Evolutionary conservation across 345 rosid species (phyloP), one percentile per base, ranked within the genome.

Genomic region (Lepidium didymum): DNA sequence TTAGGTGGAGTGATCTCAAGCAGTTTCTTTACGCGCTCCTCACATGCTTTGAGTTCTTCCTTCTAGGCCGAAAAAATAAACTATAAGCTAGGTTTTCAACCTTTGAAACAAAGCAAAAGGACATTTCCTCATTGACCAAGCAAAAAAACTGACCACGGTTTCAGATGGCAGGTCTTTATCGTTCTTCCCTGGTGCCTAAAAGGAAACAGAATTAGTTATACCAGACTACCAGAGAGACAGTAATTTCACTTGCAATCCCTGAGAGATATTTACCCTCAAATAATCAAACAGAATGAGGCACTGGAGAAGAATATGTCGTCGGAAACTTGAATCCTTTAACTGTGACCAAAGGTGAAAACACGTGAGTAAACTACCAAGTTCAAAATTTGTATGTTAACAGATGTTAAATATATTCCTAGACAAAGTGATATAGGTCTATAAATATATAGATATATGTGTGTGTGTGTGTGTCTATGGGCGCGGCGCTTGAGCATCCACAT

Each of bases 271-370:
- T 83, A 94, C 97, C 97, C 83, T 91, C 63, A 94, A 81, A 79
- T 86, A 91, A 75, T 94, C 95, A 63, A 94, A 94, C 76, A 94
- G 67, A 75, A 91, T 91, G 73, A 94, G 96, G 81, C 99, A 88
- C 80, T 94, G 99, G 62, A 94, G 87, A 68, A 94, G 97, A 81
- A 94, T 79, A 76, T 94, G 97, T 56, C 97, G 91, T 14, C 97
- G 86, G 75, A 91, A 94, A 78, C 97, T 91, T 36, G 99, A 86
- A 86, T 94, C 99, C 80, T 91, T 94, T 71, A 94, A 77, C 99
- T 91, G 91, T 60, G 58, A 56, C 61, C 73, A 61, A 62, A 67
- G 19, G 44, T 42, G 58, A 12, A 67, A 47, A 38, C 64, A 58
- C 11, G 38, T 41, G 50, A 10, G 52, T 64, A 25, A 57, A 75